A percentile compares a stretch with the other conserved stretches of the same genome.
Conservation (phyloP, 352 stramenopile species). For the Phytophthora idaei region DNA sequence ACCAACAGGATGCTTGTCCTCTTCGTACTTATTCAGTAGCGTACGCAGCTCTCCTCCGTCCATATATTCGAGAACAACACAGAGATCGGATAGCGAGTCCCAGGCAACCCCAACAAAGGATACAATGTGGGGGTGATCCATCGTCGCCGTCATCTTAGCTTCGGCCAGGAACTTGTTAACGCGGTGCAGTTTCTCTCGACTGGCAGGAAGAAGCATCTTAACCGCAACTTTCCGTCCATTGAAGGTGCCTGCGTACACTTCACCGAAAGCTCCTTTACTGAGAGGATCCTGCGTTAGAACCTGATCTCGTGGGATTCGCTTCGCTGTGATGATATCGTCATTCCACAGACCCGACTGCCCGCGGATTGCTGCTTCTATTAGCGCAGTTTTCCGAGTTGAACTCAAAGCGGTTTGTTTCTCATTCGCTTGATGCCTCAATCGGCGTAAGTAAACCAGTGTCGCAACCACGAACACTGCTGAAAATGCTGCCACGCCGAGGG, state of each 20-base stretch:
- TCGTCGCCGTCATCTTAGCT: constrained; percentile 31
- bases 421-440: not conserved
- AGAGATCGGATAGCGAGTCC: constrained; percentile 43
- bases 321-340: constrained; percentile 38
- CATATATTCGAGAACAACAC: constrained; percentile 53
- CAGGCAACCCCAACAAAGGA: constrained; percentile 47
- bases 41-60: constrained; percentile 45
- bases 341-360: constrained; percentile 25
- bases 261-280: constrained; percentile 34
- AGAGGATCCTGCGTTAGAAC: constrained; percentile 22
- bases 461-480: not conserved
- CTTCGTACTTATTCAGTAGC: constrained; percentile 34
- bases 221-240: constrained; percentile 40
- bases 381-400: not conserved
- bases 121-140: constrained; percentile 44
- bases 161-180: constrained; percentile 45
- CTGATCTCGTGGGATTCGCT: constrained; percentile 39
- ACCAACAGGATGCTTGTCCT: constrained; percentile 7
- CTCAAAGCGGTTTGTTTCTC: constrained; percentile 13
- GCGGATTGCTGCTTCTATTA: not conserved
- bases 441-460: not conserved
- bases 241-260: constrained; percentile 42
- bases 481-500: not conserved
- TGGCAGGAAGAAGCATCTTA: constrained; percentile 39
- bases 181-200: constrained; percentile 21